phyloP scores from a whole-genome alignment of 1,284 basidiomycete genomes.

The Apiotrichum siamense region DNA sequence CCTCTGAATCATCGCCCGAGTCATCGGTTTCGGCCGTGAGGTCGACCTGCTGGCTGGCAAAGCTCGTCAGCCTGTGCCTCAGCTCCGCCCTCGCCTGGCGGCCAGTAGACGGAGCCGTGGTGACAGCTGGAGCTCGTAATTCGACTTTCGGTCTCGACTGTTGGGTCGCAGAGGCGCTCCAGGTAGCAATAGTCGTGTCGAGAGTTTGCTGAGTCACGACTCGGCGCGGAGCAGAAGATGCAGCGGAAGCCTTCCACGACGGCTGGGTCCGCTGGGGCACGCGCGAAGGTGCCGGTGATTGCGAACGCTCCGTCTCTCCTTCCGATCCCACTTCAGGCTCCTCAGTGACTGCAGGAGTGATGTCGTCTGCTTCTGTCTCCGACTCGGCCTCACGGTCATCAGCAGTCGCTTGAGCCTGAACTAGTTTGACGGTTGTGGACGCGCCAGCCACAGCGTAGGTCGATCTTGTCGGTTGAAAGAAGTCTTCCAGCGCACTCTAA shows the following conservation, averaged over 20 bases:
- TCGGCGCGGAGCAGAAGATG: background rate
- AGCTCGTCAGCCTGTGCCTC: constrained; percentile 52
- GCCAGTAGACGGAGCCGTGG: constrained; percentile 14
- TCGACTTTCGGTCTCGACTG: background rate
- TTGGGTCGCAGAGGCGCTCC: constrained; percentile 8
- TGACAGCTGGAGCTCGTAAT: background rate
- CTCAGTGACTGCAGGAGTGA: background rate
- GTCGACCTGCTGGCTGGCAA: constrained; percentile 48
- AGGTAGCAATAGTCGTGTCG: constrained; percentile 22
- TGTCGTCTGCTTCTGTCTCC: background rate
- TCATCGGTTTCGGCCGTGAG: constrained; percentile 2
- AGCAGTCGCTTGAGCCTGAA: background rate
- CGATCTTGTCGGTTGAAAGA: constrained; percentile 62
- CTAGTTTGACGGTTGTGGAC: constrained; percentile 24
- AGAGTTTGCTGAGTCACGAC: constrained; percentile 17
- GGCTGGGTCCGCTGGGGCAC: no score
- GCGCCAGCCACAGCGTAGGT: constrained; percentile 58
- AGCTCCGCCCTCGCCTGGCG: constrained; percentile 44
- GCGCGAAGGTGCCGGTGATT: background rate
- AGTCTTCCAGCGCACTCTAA: constrained; percentile 57
- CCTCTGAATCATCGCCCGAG: constrained; percentile 15
- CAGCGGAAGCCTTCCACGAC: no score
- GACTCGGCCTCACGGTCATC: background rate
- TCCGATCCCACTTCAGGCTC: constrained; percentile 1
- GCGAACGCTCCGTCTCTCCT: constrained; percentile 4